These are phyloP conservation scores for Macrocystidia cucumis DNA, from an alignment of 1,284 basidiomycete genomes.

Conservation along the genomic window DNA sequence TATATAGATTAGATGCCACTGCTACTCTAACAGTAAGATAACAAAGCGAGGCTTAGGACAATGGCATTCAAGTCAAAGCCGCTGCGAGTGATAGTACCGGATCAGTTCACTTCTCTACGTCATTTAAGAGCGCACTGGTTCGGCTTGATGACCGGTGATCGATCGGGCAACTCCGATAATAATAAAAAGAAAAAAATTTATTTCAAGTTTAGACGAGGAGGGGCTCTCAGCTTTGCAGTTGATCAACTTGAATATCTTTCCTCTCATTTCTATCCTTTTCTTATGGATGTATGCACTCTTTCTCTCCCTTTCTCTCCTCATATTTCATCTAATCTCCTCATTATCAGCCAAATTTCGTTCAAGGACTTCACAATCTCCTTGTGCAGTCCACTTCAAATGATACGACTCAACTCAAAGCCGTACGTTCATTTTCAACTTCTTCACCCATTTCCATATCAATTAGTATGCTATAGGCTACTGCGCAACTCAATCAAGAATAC, in stretches of 20 bases:
- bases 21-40: no score
- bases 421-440: conserved; percentile 35
- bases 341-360: conserved; percentile 56
- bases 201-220: no score
- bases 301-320: conserved; percentile 13
- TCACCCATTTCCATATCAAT: conserved; percentile 9
- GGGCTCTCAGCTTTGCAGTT: no score
- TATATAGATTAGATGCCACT: no score
- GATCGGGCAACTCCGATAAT: conserved; percentile 37
- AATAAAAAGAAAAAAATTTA: no score
- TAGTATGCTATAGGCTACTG: conserved; percentile 70
- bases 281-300: no score
- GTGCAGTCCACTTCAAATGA: conserved; percentile 82
- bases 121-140: conserved; percentile 10
- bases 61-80: no score
- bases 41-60: no score
- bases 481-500: conserved; percentile 84
- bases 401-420: conserved; percentile 82
- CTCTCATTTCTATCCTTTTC: conserved; percentile 9
- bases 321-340: conserved; percentile 15
- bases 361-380: conserved; percentile 79
- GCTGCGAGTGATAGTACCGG: no score
- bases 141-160: conserved; percentile 20
- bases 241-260: no score
- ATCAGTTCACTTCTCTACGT: no score